These are phyloP conservation scores for Boletellus sp. DNA, from an alignment of 768 basidiomycete genomes.

Conservation along the genomic window DNA sequence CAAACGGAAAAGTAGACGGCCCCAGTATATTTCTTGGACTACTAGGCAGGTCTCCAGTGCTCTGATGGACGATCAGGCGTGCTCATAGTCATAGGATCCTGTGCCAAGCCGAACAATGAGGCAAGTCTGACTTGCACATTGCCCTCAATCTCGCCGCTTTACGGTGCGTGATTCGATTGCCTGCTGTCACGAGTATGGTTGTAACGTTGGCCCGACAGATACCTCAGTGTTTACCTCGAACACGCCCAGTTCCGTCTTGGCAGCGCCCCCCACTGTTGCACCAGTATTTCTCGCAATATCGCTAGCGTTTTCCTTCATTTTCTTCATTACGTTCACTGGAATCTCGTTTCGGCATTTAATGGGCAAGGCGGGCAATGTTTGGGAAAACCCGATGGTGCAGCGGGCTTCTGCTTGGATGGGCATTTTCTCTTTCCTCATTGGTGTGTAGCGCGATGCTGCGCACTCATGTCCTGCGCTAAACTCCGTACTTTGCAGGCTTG, in stretches of 20 bases:
- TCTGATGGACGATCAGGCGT: neutral
- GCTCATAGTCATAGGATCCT: conserved; percentile 53
- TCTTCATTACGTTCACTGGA: conserved; percentile 63
- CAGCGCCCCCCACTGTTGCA: conserved; percentile 57
- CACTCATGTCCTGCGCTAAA: neutral
- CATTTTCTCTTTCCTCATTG: conserved; percentile 70
- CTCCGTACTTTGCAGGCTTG: conserved; percentile 42
- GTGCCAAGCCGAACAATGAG: conserved; percentile 48
- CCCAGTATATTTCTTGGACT: conserved; percentile 65
- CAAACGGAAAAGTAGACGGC: conserved; percentile 48
- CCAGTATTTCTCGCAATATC: conserved; percentile 63
- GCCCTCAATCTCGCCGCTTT: conserved; percentile 53
- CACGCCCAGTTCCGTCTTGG: conserved; percentile 52
- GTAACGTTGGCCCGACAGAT: conserved; percentile 38
- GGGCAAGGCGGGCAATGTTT: conserved; percentile 43
- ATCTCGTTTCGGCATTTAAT: conserved; percentile 66
- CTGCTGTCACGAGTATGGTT: neutral
- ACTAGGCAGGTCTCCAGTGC: conserved; percentile 46
- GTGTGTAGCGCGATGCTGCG: conserved; percentile 32
- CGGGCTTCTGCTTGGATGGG: conserved; percentile 69
- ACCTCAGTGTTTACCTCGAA: conserved; percentile 57
- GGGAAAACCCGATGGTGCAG: conserved; percentile 59
- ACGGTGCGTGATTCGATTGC: conserved; percentile 43
- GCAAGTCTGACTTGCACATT: conserved; percentile 53
- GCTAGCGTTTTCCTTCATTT: conserved; percentile 52